These are phyloP conservation scores for Corchorus capsularis DNA, from an alignment of 345 rosid genomes.

Conservation along the genomic window DNA sequence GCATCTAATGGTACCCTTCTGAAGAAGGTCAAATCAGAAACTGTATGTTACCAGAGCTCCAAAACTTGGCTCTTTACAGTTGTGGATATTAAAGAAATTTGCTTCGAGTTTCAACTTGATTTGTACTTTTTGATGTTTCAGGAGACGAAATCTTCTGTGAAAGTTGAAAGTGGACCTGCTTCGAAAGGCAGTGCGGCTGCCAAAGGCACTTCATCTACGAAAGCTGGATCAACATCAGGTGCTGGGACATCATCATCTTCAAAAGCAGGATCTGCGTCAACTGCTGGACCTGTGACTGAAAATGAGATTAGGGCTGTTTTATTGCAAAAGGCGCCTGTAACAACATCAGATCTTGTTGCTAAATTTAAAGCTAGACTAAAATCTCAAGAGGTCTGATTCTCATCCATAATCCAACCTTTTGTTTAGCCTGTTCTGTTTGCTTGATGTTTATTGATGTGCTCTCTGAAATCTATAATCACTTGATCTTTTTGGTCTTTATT, in stretches of 20 bases:
- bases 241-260: slow-evolving; percentile 51
- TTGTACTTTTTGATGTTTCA: slow-evolving; percentile 25
- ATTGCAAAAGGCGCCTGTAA: slow-evolving; percentile 72
- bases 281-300: slow-evolving; percentile 80
- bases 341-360: slow-evolving; percentile 89
- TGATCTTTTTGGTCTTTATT: not conserved
- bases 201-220: slow-evolving; percentile 52
- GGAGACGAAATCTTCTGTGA: slow-evolving; percentile 53
- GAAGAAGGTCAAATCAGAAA: slow-evolving; percentile 88
- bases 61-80: not conserved
- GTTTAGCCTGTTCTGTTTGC: not conserved
- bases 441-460: not conserved
- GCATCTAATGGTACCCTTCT: slow-evolving; percentile 55
- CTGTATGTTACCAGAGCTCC: slow-evolving; percentile 45
- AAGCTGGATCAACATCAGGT: slow-evolving; percentile 42
- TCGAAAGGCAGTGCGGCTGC: slow-evolving; percentile 48
- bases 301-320: slow-evolving; percentile 86
- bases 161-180: slow-evolving; percentile 46
- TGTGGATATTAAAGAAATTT: not conserved
- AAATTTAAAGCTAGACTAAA: slow-evolving; percentile 77
- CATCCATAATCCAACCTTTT: not conserved
- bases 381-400: slow-evolving; percentile 54
- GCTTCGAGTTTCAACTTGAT: not conserved
- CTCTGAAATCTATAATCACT: not conserved
- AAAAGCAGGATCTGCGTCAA: slow-evolving; percentile 42